These are phyloP conservation scores for Wolfiporia cocos DNA, from an alignment of 1,284 basidiomycete species.

Conservation along the genomic window DNA sequence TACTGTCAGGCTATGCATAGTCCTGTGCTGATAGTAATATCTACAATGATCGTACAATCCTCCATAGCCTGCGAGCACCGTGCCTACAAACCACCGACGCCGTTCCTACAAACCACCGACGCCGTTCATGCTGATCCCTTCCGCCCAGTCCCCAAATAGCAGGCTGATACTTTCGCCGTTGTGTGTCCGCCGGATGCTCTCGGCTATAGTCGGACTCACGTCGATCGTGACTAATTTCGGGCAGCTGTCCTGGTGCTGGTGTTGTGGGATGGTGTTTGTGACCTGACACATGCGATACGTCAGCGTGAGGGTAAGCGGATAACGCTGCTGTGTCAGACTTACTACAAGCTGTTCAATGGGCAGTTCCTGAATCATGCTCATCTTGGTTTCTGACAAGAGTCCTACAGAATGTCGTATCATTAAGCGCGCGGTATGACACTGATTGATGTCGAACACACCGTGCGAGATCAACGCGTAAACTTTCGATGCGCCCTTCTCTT, in stretches of 20 bases:
- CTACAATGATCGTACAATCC: no score
- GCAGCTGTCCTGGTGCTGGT: conserved; percentile 44
- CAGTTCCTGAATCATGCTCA: conserved; percentile 71
- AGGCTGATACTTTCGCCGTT: conserved; percentile 90
- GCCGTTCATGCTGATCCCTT: conserved; percentile 18
- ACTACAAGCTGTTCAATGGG: conserved; percentile 89
- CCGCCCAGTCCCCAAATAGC: conserved; percentile 74
- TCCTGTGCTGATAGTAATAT: no score
- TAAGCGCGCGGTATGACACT: conserved; percentile 3
- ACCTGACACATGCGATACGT: conserved; percentile 48
- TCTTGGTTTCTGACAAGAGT: conserved; percentile 80
- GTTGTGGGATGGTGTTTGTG: conserved; percentile 77
- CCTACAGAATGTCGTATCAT: conserved; percentile 37
- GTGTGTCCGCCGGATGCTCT: conserved; percentile 94
- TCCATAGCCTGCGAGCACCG: no score
- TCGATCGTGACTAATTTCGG: conserved; percentile 75
- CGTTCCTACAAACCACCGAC: conserved; percentile 17
- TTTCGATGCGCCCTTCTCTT: conserved; percentile 84
- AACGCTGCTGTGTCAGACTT: no score
- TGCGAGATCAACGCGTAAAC: conserved; percentile 92
- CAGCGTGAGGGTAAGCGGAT: conserved; percentile 1
- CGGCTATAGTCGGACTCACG: conserved; percentile 87
- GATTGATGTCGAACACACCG: conserved; percentile 43
- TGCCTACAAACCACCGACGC: no score
- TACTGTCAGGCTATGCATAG: no score